Percentiles rank a stretch among this genome's conserved stretches.
These are phyloP conservation scores for Eucalyptus sp. DNA, from an alignment of 345 rosid species.

Conservation along the genomic window DNA sequence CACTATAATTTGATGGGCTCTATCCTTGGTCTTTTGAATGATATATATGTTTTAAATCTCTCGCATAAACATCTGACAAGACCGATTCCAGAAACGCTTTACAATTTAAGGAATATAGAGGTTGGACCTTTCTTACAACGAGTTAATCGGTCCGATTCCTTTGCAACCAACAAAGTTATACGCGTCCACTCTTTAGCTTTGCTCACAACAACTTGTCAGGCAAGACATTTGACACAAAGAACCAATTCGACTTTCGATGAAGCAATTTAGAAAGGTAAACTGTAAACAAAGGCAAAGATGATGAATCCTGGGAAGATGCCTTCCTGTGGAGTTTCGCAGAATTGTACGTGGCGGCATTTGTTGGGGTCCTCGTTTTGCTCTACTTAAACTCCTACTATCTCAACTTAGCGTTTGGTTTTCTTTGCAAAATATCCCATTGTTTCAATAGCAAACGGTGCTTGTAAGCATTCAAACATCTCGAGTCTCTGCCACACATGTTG, in stretches of 20 bases:
- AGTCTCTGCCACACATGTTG: slow-evolving; percentile 38
- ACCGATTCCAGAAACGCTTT: slow-evolving; percentile 3
- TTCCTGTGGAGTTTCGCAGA: background rate
- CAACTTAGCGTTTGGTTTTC: background rate
- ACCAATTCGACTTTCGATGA: background rate
- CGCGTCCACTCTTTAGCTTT: background rate
- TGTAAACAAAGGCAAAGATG: background rate
- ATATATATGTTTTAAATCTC: background rate
- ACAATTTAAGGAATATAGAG: slow-evolving; percentile 6
- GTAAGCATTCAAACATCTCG: slow-evolving; percentile 17
- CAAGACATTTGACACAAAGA: background rate
- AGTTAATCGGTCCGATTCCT: slow-evolving; percentile 3
- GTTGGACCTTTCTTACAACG: slow-evolving; percentile 12
- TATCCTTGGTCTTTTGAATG: background rate
- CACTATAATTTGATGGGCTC: background rate
- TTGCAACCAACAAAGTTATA: background rate
- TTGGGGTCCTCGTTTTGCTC: background rate
- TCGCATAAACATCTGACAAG: background rate
- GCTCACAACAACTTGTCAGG: background rate
- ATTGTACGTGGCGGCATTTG: background rate
- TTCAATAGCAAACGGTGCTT: background rate
- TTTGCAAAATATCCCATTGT: background rate
- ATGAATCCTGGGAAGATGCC: background rate
- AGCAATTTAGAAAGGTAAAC: background rate
- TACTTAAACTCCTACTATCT: background rate